A percentile compares a stretch with the other conserved stretches of the same genome.
phyloP scores from a whole-genome alignment of 2,329 filamentous ascomycete genomes.

The Botrytis galanthina region DNA sequence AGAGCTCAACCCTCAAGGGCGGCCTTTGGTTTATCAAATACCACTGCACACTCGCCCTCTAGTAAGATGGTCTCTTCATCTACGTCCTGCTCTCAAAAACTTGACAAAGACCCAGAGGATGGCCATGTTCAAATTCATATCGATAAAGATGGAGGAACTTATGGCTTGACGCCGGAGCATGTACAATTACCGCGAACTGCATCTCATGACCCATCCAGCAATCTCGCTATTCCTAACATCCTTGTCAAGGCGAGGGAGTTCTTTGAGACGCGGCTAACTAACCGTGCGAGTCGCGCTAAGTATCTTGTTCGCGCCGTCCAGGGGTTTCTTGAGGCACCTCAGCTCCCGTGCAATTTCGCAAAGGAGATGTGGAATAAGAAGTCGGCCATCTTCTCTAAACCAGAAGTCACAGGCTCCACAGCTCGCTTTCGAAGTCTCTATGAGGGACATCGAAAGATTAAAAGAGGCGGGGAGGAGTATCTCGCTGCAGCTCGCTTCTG shows the following conservation, averaged over 20 bases:
- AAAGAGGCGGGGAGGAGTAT: neutral
- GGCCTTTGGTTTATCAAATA: neutral
- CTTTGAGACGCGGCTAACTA: neutral
- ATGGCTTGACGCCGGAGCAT: neutral
- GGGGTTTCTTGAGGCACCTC: neutral
- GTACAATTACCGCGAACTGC: neutral
- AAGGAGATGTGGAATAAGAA: neutral
- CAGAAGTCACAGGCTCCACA: neutral
- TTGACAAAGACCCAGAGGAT: neutral
- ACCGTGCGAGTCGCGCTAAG: neutral
- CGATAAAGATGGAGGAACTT: neutral
- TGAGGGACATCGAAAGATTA: neutral
- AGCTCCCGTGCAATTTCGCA: neutral
- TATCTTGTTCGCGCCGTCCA: neutral
- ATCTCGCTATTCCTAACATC: neutral
- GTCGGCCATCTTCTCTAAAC: neutral
- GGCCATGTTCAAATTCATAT: neutral
- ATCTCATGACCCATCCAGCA: neutral
- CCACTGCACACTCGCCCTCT: neutral
- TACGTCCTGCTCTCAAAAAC: neutral
- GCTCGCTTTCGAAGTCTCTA: neutral
- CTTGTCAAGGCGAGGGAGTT: neutral
- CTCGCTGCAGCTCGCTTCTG: neutral
- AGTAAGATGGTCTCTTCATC: neutral
- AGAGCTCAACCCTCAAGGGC: neutral